Base-by-base conservation (phyloP, 306 rosid genomes). In the Pachyrhizus erosus region DNA sequence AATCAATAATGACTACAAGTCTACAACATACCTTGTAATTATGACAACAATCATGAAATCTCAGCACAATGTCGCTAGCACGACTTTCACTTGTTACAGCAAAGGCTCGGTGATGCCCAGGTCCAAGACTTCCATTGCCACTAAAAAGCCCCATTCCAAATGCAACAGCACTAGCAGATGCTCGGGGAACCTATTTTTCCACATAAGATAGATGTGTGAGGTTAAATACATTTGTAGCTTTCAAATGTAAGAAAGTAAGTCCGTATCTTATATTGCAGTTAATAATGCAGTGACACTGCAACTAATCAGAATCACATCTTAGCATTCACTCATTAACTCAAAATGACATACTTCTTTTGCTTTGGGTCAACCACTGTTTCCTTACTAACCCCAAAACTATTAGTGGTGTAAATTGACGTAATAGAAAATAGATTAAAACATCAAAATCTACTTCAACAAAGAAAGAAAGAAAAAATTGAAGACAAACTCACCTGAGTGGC, bases 81-180 rank as follows among this genome's bases (percentile, higher is more conserved):
- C 96, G 96, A 75, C 91, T 95, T 91, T 95, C 99, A 85, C 96
- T 87, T 45, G 84, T 83, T 14, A 95, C 97, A 31, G 99, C 79
- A 89, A 95, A 95, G 74, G 98, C 99, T 85, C 94, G 91, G 61
- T 92, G 88, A 48, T 55, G 66, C 40, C 91, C 98, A 42, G 87
- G 87, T 70, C 99, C 99, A 79, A 95, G 98, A 80, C 80, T 90
- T 85, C 99, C 99, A 83, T 80, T 90, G 40, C 93, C 92, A 49
- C 83, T 81, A 51, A 93, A 93, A 80, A 95, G 87, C 79, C 94
- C 99, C 93, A 95, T 91, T 39, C 99, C 99, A 87, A 91, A 95
- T 86, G 99, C 94, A 82, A 95, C 98, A 48, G 98, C 99, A 87
- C 99, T 95, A 76, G 98, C 97, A 31, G 97, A 90, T n/a, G 99